A percentile compares a stretch with the other conserved stretches of the same genome.
Evolutionary conservation across 257 asterid genomes (phyloP).

Genomic region (Voacanga thouarsii): DNA sequence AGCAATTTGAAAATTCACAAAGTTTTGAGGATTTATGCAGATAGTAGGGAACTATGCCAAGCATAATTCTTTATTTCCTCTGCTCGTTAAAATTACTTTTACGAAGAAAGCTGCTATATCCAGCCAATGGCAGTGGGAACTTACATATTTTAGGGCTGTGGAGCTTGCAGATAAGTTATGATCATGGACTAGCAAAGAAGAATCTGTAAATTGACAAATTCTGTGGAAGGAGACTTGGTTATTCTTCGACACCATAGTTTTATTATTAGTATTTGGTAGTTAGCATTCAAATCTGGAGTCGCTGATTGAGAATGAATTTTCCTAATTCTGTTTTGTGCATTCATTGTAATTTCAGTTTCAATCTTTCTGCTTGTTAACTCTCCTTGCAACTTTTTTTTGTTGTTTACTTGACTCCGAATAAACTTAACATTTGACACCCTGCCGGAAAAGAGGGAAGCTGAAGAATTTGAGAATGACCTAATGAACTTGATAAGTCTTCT

Average conservation of each 20-base stretch:
- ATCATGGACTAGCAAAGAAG: slow-evolving; percentile 3
- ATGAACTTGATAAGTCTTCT: not conserved
- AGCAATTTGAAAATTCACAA: not conserved
- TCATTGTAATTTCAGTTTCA: not conserved
- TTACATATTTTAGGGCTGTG: not conserved
- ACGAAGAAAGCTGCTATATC: not conserved
- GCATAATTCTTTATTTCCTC: slow-evolving; percentile 11
- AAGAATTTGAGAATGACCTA: not conserved
- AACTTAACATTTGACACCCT: no score
- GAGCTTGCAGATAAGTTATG: slow-evolving; percentile 5
- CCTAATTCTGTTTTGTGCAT: not conserved
- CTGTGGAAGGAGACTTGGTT: slow-evolving; percentile 12
- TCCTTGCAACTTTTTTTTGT: not conserved
- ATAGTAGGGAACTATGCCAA: not conserved
- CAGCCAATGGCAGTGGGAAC: not conserved
- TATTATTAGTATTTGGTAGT: slow-evolving; percentile 15
- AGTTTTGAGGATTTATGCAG: slow-evolving; percentile 8
- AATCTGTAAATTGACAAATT: slow-evolving; percentile 19
- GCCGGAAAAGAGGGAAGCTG: not conserved
- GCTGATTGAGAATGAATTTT: slow-evolving; percentile 10
- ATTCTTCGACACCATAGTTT: slow-evolving; percentile 13
- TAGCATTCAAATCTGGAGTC: slow-evolving; percentile 9
- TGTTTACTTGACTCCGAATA: no score
- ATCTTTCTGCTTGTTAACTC: not conserved
- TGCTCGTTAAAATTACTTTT: slow-evolving; percentile 12